Conservation (phyloP, 352 stramenopile genomes). For the Paralagenidium karlingii region DNA sequence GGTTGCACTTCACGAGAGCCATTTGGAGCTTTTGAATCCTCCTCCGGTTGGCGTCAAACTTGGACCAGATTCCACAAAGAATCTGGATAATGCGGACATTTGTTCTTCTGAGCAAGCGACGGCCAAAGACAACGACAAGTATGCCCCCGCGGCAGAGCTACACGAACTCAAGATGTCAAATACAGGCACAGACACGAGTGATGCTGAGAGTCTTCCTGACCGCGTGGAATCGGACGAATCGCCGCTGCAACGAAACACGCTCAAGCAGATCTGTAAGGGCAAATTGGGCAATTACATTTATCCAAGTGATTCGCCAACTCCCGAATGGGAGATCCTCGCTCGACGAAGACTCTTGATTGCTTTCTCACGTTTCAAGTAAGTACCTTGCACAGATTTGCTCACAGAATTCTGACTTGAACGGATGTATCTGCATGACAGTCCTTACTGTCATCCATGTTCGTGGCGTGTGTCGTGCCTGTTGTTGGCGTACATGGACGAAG, state of each 20-base stretch:
- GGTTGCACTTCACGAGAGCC: conserved; percentile 31
- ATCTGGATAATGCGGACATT: too few relatives aligned
- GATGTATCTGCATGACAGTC: conserved; percentile 19
- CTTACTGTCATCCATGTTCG: conserved; percentile 55
- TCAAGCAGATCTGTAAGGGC: conserved; percentile 45
- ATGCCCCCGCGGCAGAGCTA: too few relatives aligned
- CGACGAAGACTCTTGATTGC: conserved; percentile 53
- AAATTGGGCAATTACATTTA: conserved; percentile 56
- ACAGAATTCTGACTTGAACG: background rate
- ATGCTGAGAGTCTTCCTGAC: too few relatives aligned
- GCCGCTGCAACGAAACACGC: too few relatives aligned
- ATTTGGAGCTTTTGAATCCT: conserved; percentile 3
- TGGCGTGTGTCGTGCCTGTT: conserved; percentile 57
- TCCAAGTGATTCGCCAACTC: conserved; percentile 35
- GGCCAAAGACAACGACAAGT: conserved; percentile 17
- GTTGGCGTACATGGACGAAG: conserved; percentile 66
- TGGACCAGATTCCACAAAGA: too few relatives aligned
- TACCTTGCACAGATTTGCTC: conserved; percentile 1
- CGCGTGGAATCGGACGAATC: too few relatives aligned
- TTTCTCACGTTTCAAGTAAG: conserved; percentile 57
- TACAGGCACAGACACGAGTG: too few relatives aligned
- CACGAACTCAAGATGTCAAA: too few relatives aligned
- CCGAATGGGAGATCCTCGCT: conserved; percentile 42
- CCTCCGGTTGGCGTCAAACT: too few relatives aligned
- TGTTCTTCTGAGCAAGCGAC: conserved; percentile 17